Conservation (phyloP, 2,329 filamentous ascomycete species). For the Aspergillus piperis region DNA sequence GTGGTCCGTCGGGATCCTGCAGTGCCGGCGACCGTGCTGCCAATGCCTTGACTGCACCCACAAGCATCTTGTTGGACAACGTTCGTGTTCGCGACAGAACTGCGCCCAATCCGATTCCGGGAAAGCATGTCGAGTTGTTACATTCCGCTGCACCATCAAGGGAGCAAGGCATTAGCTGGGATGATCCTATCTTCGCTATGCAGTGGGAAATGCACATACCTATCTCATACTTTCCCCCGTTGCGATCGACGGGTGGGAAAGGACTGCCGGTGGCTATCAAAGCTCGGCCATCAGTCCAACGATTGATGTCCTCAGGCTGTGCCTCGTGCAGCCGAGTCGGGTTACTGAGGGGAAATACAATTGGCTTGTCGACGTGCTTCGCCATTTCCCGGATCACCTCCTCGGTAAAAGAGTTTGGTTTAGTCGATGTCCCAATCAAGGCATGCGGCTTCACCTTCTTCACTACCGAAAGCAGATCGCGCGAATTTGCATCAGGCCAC, state of each 20-base stretch:
- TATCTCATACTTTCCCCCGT: conserved; percentile 57
- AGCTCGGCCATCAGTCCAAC: conserved; percentile 76
- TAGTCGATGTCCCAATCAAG: conserved; percentile 80
- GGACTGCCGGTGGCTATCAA: conserved; percentile 83
- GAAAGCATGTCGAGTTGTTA: conserved; percentile 85
- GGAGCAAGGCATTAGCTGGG: neutral
- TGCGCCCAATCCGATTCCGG: conserved; percentile 78
- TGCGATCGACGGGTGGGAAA: conserved; percentile 69
- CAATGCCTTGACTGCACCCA: conserved; percentile 74
- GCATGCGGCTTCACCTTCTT: conserved; percentile 74
- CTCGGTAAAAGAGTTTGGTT: conserved; percentile 73
- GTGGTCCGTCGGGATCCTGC: conserved; percentile 61
- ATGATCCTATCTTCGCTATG: neutral
- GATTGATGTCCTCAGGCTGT: conserved; percentile 70
- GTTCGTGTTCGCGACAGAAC: conserved; percentile 68
- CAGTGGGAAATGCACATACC: conserved; percentile 38
- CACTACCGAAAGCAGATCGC: conserved; percentile 66
- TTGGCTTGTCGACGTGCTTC: conserved; percentile 68
- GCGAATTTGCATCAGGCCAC: conserved; percentile 60
- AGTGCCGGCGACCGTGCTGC: conserved; percentile 71
- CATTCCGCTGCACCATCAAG: conserved; percentile 63
- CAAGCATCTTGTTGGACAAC: conserved; percentile 76
- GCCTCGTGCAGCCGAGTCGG: conserved; percentile 84
- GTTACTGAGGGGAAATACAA: conserved; percentile 80
- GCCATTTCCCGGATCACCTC: conserved; percentile 76